Evolutionary conservation across 2,329 filamentous ascomycete genomes (phyloP).

Genomic region (Fusarium globosum): DNA sequence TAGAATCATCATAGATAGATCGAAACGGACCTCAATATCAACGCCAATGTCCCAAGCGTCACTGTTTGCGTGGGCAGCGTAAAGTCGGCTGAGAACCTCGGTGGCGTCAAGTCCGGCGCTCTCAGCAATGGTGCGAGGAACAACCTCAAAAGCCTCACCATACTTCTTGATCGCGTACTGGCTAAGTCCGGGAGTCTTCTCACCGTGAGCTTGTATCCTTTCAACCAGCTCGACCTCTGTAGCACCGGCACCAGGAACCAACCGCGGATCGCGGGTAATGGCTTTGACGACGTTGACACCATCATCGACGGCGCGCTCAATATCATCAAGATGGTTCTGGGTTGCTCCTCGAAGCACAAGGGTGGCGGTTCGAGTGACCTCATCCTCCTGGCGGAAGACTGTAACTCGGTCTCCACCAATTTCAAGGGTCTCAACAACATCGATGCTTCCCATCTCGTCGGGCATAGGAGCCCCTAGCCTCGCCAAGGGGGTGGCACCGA

Average conservation of each 20-base stretch:
- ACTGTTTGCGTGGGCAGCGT: conserved; percentile 91
- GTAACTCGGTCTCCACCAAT: conserved; percentile 98
- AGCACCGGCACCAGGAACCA: conserved; percentile 94
- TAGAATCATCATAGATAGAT: background rate
- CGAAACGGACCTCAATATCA: conserved; percentile 78
- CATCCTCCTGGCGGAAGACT: conserved; percentile 96
- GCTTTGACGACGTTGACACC: conserved; percentile 99
- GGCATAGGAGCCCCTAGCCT: conserved; percentile 97
- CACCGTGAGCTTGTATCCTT: conserved; percentile 88
- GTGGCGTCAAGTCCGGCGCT: conserved; percentile 96
- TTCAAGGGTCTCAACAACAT: conserved; percentile 95
- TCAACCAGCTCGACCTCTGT: conserved; percentile 95
- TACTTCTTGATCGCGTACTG: conserved; percentile 99
- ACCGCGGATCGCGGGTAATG: conserved; percentile 89
- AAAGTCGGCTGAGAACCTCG: conserved; percentile 92
- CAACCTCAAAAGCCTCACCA: conserved; percentile 96
- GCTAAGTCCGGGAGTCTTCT: conserved; percentile 90
- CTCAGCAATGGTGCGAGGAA: conserved; percentile 93
- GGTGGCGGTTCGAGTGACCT: conserved; percentile 91
- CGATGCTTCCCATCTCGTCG: conserved; percentile 97
- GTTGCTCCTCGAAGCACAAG: conserved; percentile 95
- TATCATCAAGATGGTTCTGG: conserved; percentile 96
- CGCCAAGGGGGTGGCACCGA: conserved; percentile 95
- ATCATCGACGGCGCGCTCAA: conserved; percentile 96
- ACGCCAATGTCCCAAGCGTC: conserved; percentile 92